phyloP scores from a whole-genome alignment of 345 rosid genomes.

The Gossypium stocksii region DNA sequence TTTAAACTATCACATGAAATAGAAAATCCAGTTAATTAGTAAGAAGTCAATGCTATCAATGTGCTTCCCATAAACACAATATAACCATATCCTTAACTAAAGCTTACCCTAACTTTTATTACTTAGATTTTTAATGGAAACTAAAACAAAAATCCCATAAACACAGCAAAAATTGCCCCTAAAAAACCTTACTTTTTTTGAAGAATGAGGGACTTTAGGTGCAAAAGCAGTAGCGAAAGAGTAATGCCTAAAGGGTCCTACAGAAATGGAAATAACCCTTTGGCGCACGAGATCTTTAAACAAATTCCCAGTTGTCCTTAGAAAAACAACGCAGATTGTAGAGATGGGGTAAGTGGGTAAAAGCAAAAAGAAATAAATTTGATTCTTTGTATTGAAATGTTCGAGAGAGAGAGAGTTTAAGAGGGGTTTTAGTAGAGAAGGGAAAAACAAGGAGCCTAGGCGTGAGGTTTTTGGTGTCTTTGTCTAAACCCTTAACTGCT shows the following conservation, averaged over 20 bases:
- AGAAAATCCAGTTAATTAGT: background rate
- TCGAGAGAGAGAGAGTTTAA: background rate
- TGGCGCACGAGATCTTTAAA: slow-evolving; percentile 29
- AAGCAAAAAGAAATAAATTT: background rate
- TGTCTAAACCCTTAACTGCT: background rate
- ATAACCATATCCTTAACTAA: background rate
- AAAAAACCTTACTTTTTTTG: slow-evolving; percentile 47
- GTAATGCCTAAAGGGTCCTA: slow-evolving; percentile 41
- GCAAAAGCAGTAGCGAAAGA: slow-evolving; percentile 34
- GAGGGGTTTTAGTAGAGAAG: slow-evolving; percentile 6
- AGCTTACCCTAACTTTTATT: background rate
- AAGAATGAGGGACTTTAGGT: slow-evolving; percentile 73
- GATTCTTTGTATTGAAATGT: background rate
- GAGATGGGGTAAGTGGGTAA: background rate
- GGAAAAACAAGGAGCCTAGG: background rate
- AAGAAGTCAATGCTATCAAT: background rate
- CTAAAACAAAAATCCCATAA: background rate
- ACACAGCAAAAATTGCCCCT: background rate
- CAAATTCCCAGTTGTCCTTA: too few species aligned
- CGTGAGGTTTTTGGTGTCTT: slow-evolving; percentile 5
- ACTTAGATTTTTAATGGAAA: background rate
- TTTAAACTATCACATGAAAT: background rate
- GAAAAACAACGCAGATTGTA: background rate
- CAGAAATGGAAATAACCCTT: slow-evolving; percentile 33
- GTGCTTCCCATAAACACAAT: background rate